phyloP scores from a whole-genome alignment of 345 rosid species.

The Lepidium sativum region DNA sequence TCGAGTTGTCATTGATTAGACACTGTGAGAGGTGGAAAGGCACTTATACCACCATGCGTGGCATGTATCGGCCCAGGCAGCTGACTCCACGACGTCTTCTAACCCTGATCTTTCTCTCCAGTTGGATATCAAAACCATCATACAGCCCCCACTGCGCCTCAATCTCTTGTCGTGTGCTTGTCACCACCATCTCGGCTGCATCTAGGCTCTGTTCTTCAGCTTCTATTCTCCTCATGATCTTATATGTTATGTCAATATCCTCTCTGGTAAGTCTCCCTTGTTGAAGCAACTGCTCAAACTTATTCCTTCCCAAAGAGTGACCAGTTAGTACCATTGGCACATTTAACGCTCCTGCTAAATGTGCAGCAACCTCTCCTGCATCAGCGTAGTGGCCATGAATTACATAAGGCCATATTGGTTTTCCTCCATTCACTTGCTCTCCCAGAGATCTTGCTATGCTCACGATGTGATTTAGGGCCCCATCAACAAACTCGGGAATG shows the following conservation, averaged over 20 bases:
- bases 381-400: constrained; percentile 96
- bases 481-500: constrained; percentile 92
- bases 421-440: constrained; percentile 68
- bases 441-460: constrained; percentile 84
- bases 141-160: constrained; percentile 99
- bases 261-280: constrained; percentile 83
- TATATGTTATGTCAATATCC: constrained; percentile 84
- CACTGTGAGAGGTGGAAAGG: neutral
- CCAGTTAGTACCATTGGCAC: constrained; percentile 99
- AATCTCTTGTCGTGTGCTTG: constrained; percentile 92
- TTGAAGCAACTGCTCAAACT: constrained; percentile 89
- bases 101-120: constrained; percentile 84
- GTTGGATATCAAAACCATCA: constrained; percentile 93
- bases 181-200: constrained; percentile 92
- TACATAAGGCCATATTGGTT: constrained; percentile 92
- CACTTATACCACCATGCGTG: constrained; percentile 50
- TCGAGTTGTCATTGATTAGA: constrained; percentile 4
- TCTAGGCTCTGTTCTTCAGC: constrained; percentile 90
- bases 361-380: constrained; percentile 91
- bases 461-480: constrained; percentile 80
- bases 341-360: constrained; percentile 82
- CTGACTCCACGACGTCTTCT: constrained; percentile 84
- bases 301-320: constrained; percentile 95
- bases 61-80: constrained; percentile 92
- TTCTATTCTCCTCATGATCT: constrained; percentile 92